phyloP scores from a whole-genome alignment of 2,329 filamentous ascomycete genomes.

The Domatiomyces globalis region DNA sequence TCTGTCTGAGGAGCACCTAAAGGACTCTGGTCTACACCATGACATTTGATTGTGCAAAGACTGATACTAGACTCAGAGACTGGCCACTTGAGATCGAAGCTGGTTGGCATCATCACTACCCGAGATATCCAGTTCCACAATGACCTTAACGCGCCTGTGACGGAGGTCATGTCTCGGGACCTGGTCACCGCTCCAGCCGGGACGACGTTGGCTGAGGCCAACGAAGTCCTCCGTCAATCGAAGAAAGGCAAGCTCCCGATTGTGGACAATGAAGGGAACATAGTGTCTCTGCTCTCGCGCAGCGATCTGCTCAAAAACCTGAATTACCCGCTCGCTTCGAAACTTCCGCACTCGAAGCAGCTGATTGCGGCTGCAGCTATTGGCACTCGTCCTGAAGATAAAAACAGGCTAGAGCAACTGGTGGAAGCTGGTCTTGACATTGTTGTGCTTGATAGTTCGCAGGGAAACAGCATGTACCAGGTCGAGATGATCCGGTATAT shows the following conservation, averaged over 20 bases:
- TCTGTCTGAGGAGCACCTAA: conserved; percentile 33
- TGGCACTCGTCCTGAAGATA: conserved; percentile 88
- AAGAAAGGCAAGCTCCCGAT: conserved; percentile 98
- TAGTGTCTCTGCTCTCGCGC: conserved; percentile 81
- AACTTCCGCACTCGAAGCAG: conserved; percentile 94
- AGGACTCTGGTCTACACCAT: conserved; percentile 13
- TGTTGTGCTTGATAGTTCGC: conserved; percentile 87
- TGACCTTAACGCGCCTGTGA: conserved; percentile 56
- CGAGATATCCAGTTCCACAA: conserved; percentile 96
- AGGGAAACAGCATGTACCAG: conserved; percentile 98
- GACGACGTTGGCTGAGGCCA: conserved; percentile 74
- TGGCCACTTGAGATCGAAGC: conserved; percentile 85
- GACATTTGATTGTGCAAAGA: conserved; percentile 3
- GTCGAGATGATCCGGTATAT: conserved; percentile 96
- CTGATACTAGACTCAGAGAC: conserved; percentile 45
- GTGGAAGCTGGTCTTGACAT: conserved; percentile 92
- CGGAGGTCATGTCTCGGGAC: conserved; percentile 88
- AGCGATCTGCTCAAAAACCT: conserved; percentile 98
- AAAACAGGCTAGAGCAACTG: conserved; percentile 67
- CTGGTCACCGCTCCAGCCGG: conserved; percentile 76
- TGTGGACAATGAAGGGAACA: conserved; percentile 67
- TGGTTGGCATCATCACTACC: conserved; percentile 93
- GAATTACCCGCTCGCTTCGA: conserved; percentile 90
- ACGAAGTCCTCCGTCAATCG: conserved; percentile 80
- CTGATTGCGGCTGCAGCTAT: conserved; percentile 90